Percentiles rank a stretch among this genome's conserved stretches.
These are phyloP conservation scores for Penicillium silybi DNA, from an alignment of 495 filamentous ascomycete genomes.

Conservation along the genomic window DNA sequence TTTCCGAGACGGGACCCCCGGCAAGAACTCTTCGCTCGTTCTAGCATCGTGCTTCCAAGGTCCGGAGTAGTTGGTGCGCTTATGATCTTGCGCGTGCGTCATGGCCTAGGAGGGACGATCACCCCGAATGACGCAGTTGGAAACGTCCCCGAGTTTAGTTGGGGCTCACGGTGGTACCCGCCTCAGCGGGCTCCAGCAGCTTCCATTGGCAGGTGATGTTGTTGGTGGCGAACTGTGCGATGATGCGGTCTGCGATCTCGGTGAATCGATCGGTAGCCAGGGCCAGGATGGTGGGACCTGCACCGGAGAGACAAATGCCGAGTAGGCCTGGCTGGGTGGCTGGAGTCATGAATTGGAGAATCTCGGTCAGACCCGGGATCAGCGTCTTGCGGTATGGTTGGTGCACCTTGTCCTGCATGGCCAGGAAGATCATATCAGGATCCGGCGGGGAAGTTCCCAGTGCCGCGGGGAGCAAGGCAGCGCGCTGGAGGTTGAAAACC, in stretches of 20 bases:
- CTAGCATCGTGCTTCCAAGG: background rate
- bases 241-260: conserved; percentile 73
- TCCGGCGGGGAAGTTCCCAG: conserved; percentile 87
- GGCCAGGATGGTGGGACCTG: conserved; percentile 90
- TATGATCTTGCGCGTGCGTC: conserved; percentile 1
- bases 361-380: conserved; percentile 87
- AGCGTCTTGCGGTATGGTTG: conserved; percentile 87
- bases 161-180: conserved; percentile 62
- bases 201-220: conserved; percentile 81
- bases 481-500: conserved; percentile 92
- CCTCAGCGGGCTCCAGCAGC: conserved; percentile 80
- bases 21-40: background rate
- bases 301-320: conserved; percentile 89
- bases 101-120: background rate
- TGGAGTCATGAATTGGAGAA: conserved; percentile 81
- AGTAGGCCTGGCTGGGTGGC: conserved; percentile 79
- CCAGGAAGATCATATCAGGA: conserved; percentile 85
- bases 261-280: conserved; percentile 85
- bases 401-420: conserved; percentile 97
- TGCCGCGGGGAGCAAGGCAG: conserved; percentile 80
- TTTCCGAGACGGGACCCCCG: background rate
- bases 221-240: conserved; percentile 60
- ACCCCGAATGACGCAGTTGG: background rate
- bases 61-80: background rate
- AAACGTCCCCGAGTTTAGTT: conserved; percentile 16